Conservation (phyloP, 352 stramenopile species). For the Phytopythium cucurbitacearum region DNA sequence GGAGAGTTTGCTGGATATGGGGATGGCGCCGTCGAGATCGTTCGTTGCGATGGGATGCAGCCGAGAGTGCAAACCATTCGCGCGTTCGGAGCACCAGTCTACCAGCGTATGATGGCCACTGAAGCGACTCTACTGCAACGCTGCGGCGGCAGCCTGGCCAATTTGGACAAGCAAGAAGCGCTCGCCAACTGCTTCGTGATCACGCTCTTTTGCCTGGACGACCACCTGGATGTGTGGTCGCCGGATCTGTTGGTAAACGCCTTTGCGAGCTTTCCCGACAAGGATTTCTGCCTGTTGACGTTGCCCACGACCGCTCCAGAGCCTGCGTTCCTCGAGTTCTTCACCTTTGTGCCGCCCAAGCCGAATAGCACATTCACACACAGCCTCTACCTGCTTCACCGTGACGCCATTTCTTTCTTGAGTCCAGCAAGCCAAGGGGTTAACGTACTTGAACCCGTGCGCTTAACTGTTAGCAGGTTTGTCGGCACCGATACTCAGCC, state of each 20-base stretch:
- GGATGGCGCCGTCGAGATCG: conserved; percentile 30
- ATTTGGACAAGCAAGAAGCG: conserved; percentile 33
- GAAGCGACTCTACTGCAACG: conserved; percentile 24
- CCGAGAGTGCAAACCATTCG: conserved; percentile 30
- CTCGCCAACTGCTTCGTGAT: conserved; percentile 55
- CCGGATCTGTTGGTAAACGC: conserved; percentile 41
- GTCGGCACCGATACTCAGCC: conserved; percentile 11
- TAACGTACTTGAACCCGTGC: conserved; percentile 25
- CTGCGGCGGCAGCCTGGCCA: conserved; percentile 17
- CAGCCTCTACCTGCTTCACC: conserved; percentile 50
- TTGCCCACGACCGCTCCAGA: conserved; percentile 41
- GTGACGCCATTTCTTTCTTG: conserved; percentile 56
- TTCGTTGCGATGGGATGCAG: conserved; percentile 59
- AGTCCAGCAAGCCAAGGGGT: conserved; percentile 20
- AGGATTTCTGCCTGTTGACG: conserved; percentile 58
- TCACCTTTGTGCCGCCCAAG: conserved; percentile 34
- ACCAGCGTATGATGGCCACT: conserved; percentile 34
- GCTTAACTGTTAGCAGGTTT: conserved; percentile 30
- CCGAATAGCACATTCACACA: conserved; percentile 51
- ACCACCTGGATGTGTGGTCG: conserved; percentile 31
- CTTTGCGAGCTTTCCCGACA: conserved; percentile 44
- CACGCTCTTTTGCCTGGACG: conserved; percentile 64
- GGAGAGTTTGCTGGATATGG: conserved; percentile 27
- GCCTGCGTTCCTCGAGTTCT: conserved; percentile 41
- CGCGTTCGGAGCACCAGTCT: conserved; percentile 44